Base-by-base conservation (phyloP, 2,329 filamentous ascomycete genomes). In the Trichoderma breve region DNA sequence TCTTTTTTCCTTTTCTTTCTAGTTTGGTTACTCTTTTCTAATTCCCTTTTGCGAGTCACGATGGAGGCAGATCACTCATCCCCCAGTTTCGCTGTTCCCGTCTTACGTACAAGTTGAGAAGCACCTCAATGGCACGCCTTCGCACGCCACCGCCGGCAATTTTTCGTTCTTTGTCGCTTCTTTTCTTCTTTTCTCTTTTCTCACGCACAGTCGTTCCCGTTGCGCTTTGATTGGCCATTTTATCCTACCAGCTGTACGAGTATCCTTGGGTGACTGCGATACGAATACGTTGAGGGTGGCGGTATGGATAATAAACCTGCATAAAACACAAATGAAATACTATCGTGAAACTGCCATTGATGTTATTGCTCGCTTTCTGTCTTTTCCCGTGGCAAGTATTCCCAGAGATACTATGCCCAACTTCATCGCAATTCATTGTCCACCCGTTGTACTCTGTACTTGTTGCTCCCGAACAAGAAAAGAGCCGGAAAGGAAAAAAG, bases 31-130 rank as follows among this genome's bases (percentile, higher is more conserved):
- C 2, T 43, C 21, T 3, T 55, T 64, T 30, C 21, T n/a, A 43
- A 43, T 63, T 43, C 0, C 43, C 21, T 34, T 58, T 73, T 36
- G 34, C 70, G 53, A 73, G 71, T 75, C 73, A 75, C 73, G 74
- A 75, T 75, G 67, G 63, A 58, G 30, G 57, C 57, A 60, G 28
- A 32, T 34, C n/a, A 14, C 28, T 26, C 65, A 58, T 36, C n/a
- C 32, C 30, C 39, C 28, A 26, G 24, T 60, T 36, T 32, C 30
- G 28, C 28, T n/a, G 30, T 36, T 61, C 21, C 58, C 39, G 36
- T 72, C 51, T 71, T 70, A 74, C 73, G 73, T 74, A 74, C 73
- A 72, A 70, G 43, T 15, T 21, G 7, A 51, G 43, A 55, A 74
- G 71, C 71, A 73, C 71, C 70, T 74, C 74, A 75, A 67, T 74